Percentiles rank a stretch among this genome's conserved stretches.
phyloP scores from a whole-genome alignment of 305 asterid genomes.

The Withania somnifera region DNA sequence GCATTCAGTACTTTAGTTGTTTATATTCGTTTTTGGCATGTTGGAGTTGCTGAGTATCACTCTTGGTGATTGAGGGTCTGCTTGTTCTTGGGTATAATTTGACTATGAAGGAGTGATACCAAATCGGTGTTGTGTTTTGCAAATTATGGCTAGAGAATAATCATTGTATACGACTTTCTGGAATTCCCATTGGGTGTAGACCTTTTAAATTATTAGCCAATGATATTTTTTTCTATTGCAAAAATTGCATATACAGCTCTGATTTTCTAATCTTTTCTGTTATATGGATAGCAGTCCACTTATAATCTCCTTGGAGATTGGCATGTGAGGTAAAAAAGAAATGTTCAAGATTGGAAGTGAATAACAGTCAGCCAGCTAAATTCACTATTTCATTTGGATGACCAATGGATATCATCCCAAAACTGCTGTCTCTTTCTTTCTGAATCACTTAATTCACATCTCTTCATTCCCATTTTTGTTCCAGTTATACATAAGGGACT shows the following conservation, averaged over 20 bases:
- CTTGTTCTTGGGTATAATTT: not conserved
- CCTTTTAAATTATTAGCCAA: not conserved
- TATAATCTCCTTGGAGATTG: not conserved
- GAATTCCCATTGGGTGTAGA: not conserved
- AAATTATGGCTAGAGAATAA: not conserved
- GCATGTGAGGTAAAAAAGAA: not conserved
- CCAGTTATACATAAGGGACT: not conserved
- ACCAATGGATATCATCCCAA: not conserved
- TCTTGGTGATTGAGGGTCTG: not conserved
- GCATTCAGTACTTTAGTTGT: not conserved
- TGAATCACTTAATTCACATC: not conserved
- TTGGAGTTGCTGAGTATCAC: not conserved
- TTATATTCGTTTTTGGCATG: not conserved
- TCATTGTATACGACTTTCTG: not conserved
- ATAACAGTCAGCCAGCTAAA: not conserved
- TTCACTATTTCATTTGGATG: not conserved
- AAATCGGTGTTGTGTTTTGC: not conserved
- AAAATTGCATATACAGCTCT: not conserved
- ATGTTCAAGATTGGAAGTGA: not conserved
- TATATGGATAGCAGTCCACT: not conserved
- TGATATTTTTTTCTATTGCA: not conserved
- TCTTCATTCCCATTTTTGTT: not conserved
- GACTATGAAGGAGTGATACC: not conserved
- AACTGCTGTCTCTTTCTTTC: not conserved
- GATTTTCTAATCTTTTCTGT: not conserved